Evolutionary conservation across 495 filamentous ascomycete genomes (phyloP).

Genomic region (Neurospora sp.): DNA sequence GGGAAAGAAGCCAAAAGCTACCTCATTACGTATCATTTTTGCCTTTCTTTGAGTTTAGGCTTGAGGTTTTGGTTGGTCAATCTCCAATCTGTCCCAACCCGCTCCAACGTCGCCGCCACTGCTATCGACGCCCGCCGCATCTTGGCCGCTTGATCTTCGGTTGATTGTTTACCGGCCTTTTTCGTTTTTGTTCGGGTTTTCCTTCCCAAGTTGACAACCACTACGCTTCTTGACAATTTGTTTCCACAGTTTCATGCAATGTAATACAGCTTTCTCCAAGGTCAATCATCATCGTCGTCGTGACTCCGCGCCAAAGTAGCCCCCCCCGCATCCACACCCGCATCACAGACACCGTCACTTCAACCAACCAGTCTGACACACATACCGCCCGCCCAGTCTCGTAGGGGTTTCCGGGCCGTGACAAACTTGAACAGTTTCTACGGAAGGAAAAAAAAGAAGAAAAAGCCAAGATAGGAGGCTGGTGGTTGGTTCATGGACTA

Average conservation of each 20-base stretch:
- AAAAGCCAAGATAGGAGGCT: no score
- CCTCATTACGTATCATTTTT: background rate
- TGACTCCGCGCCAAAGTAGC: no score
- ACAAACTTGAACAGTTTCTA: background rate
- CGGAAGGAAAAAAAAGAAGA: no score
- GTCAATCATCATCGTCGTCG: no score
- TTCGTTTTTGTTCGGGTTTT: background rate
- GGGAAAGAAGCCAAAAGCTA: background rate
- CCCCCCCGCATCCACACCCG: no score
- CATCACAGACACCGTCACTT: background rate
- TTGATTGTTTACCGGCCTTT: background rate
- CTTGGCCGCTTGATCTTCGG: background rate
- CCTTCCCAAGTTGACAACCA: background rate
- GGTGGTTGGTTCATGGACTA: no score
- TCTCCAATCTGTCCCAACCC: background rate
- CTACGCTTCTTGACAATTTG: background rate
- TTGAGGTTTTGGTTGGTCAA: background rate
- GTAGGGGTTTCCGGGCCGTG: background rate
- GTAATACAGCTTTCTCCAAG: no score
- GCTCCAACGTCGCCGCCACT: background rate
- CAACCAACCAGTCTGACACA: background rate
- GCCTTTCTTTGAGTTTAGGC: background rate
- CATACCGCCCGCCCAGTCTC: background rate
- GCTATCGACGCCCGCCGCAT: background rate
- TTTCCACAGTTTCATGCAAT: no score